phyloP scores from a whole-genome alignment of 2,329 filamentous ascomycete species.

The Fusarium hainanense region DNA sequence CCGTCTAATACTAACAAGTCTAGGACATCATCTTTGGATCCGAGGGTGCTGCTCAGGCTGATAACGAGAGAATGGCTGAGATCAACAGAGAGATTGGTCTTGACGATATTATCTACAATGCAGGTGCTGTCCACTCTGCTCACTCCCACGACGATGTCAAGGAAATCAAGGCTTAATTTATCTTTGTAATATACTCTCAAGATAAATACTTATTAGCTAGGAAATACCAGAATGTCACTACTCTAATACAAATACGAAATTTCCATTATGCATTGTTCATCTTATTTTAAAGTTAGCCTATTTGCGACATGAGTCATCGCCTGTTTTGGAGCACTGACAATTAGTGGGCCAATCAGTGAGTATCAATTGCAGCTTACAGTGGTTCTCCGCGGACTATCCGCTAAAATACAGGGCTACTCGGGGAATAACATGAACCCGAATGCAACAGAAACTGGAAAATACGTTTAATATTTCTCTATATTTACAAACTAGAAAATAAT shows the following conservation, averaged over 20 bases:
- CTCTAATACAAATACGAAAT: background rate
- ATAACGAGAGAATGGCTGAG: slow-evolving; percentile 77
- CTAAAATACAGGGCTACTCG: background rate
- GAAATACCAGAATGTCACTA: background rate
- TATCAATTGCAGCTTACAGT: background rate
- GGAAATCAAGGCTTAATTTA: background rate
- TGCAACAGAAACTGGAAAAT: background rate
- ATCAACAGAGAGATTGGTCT: slow-evolving; percentile 78
- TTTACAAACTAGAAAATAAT: background rate
- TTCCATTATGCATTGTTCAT: background rate
- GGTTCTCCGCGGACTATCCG: background rate
- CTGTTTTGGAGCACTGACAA: background rate
- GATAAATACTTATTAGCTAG: too few species aligned
- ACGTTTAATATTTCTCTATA: background rate
- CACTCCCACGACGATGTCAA: background rate
- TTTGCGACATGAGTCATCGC: background rate
- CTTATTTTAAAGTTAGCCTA: background rate
- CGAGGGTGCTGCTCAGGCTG: slow-evolving; percentile 72
- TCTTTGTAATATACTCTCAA: background rate
- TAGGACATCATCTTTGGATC: slow-evolving; percentile 75
- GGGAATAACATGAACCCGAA: background rate
- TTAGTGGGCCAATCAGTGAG: background rate
- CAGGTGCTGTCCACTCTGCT: background rate
- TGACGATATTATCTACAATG: background rate
- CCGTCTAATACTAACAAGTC: background rate